phyloP scores from a whole-genome alignment of 164 flowering plant species.

The Vitis cinerea region DNA sequence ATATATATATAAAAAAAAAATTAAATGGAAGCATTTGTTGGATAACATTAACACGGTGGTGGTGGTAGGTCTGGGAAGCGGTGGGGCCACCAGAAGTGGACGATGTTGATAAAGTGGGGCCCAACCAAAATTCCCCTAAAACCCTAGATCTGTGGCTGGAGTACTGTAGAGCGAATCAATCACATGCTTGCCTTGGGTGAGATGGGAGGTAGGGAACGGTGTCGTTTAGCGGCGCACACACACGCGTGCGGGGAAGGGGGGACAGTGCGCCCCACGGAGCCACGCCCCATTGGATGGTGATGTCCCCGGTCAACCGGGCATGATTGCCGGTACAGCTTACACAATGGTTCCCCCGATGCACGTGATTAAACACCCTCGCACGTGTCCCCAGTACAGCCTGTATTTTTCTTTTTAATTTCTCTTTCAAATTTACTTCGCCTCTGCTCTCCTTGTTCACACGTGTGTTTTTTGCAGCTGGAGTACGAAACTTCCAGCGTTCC shows the following conservation, averaged over 20 bases:
- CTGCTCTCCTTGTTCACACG: too few relatives aligned
- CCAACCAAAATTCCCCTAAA: background rate
- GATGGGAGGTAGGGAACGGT: constrained; percentile 14
- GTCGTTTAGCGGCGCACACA: constrained; percentile 34
- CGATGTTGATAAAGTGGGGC: constrained; percentile 16
- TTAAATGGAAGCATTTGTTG: background rate
- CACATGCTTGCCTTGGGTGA: background rate
- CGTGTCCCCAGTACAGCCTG: constrained; percentile 38
- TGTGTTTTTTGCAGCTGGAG: too few relatives aligned
- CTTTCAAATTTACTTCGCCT: too few relatives aligned
- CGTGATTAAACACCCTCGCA: constrained; percentile 37
- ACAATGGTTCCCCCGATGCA: constrained; percentile 28
- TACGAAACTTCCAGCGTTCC: background rate
- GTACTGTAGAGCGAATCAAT: background rate
- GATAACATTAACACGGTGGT: constrained; percentile 16
- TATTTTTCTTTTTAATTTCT: too few relatives aligned
- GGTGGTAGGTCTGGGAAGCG: background rate
- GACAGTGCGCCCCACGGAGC: constrained; percentile 38
- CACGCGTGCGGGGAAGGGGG: constrained; percentile 28
- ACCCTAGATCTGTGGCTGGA: background rate
- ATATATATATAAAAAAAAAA: too few relatives aligned
- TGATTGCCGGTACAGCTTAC: constrained; percentile 31
- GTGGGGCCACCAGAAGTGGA: constrained; percentile 15
- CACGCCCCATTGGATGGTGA: constrained; percentile 24
- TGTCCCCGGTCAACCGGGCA: constrained; percentile 80